phyloP scores from a whole-genome alignment of 1,284 basidiomycete genomes.

The Ceratorhiza oryzae-sativae region DNA sequence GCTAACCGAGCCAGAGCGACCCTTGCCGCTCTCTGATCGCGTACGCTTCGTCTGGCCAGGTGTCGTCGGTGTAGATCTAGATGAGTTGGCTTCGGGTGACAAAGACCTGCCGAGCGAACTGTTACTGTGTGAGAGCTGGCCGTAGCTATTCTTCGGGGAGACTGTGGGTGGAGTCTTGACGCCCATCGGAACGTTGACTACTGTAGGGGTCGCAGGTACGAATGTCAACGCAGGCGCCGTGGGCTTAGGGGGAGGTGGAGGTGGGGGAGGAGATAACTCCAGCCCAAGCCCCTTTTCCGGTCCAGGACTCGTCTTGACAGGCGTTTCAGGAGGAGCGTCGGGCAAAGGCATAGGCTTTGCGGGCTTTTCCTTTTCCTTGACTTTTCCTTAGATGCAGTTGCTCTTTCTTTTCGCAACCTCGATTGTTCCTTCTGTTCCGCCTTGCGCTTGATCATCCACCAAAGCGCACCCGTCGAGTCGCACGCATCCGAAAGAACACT shows the following conservation, averaged over 20 bases:
- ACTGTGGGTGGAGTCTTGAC: constrained; percentile 25
- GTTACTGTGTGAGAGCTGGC: constrained; percentile 16
- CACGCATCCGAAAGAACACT: constrained; percentile 92
- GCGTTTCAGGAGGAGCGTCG: not conserved
- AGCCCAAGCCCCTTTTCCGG: constrained; percentile 13
- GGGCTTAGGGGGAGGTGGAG: constrained; percentile 22
- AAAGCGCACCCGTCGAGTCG: constrained; percentile 88
- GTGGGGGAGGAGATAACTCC: constrained; percentile 19
- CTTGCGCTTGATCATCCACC: constrained; percentile 94
- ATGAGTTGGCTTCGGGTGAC: constrained; percentile 34
- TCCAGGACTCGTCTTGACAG: not conserved
- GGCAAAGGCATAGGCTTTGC: constrained; percentile 36
- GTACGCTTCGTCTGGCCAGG: constrained; percentile 44
- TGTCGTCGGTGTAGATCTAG: constrained; percentile 41
- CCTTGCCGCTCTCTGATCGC: constrained; percentile 56
- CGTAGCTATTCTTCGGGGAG: constrained; percentile 26
- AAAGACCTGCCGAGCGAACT: constrained; percentile 34
- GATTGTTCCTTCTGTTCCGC: constrained; percentile 67
- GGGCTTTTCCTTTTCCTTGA: constrained; percentile 49
- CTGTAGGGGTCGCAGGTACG: constrained; percentile 40
- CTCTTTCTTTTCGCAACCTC: constrained; percentile 44
- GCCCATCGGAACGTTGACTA: constrained; percentile 3
- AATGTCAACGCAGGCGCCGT: constrained; percentile 68
- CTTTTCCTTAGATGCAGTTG: constrained; percentile 27
- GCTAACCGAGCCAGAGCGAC: constrained; percentile 82